phyloP scores from a whole-genome alignment of 192 early-diverging fungal genomes.

The Mortierella claussenii region DNA sequence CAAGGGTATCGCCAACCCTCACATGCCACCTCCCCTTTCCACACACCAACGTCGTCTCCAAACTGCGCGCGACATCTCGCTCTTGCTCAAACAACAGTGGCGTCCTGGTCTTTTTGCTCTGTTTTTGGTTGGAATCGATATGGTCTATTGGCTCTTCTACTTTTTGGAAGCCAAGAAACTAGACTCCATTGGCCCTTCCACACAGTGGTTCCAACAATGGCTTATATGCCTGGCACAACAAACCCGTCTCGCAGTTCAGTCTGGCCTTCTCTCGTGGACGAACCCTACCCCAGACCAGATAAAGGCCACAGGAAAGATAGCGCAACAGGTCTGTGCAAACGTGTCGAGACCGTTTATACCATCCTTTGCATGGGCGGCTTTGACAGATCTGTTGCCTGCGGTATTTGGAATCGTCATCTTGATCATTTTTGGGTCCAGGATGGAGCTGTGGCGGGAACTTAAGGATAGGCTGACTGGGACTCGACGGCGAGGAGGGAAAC shows the following conservation, averaged over 20 bases:
- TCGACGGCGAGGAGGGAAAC: too few species aligned
- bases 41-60: slow-evolving; percentile 18
- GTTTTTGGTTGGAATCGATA: slow-evolving; percentile 24
- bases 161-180: slow-evolving; percentile 37
- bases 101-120: slow-evolving; percentile 30
- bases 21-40: too few species aligned
- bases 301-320: slow-evolving; percentile 13
- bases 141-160: slow-evolving; percentile 45
- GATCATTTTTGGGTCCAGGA: slow-evolving; percentile 34
- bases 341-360: slow-evolving; percentile 23
- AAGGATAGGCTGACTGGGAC: background rate
- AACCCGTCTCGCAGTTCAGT: background rate
- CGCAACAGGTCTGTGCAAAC: slow-evolving; percentile 16
- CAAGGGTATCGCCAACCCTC: too few species aligned
- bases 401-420: slow-evolving; percentile 12
- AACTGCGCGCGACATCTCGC: slow-evolving; percentile 31
- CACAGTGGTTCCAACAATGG: slow-evolving; percentile 14
- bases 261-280: background rate
- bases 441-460: slow-evolving; percentile 45
- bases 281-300: slow-evolving; percentile 7
- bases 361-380: slow-evolving; percentile 26
- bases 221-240: slow-evolving; percentile 7
- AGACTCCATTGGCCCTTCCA: background rate
- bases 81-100: slow-evolving; percentile 40
- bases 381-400: slow-evolving; percentile 18